A percentile compares a stretch with the other conserved stretches of the same genome.
Evolutionary conservation across 768 basidiomycete genomes (phyloP).

Genomic region (Leucocoprinus leucothites): DNA sequence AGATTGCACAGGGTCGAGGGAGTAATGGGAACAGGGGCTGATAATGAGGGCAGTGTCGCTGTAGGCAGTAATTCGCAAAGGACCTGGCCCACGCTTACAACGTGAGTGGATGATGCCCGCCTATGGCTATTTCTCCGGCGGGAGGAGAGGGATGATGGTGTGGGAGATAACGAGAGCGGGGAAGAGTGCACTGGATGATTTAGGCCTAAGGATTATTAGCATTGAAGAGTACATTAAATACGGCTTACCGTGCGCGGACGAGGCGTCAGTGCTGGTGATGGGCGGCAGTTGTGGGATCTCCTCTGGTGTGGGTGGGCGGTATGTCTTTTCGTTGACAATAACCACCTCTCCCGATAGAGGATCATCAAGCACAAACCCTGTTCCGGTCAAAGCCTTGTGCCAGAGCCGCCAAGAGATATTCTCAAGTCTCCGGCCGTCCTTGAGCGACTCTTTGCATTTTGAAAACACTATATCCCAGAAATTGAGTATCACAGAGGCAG

Average conservation of each 20-base stretch:
- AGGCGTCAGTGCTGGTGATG: not conserved
- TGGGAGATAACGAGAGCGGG: not conserved
- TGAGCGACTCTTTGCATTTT: slow-evolving; percentile 75
- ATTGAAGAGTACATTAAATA: not conserved
- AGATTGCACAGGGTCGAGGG: not conserved
- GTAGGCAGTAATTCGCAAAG: slow-evolving; percentile 11
- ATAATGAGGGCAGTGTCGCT: slow-evolving; percentile 8
- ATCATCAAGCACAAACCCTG: slow-evolving; percentile 27
- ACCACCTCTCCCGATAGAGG: slow-evolving; percentile 5
- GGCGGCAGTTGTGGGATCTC: slow-evolving; percentile 10
- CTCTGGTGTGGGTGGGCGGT: slow-evolving; percentile 19
- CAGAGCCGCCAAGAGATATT: slow-evolving; percentile 88
- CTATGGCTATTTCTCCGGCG: not conserved
- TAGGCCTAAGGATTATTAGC: slow-evolving; percentile 1
- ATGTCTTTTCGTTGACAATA: slow-evolving; percentile 11
- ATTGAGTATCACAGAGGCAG: not conserved
- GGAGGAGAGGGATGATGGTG: not conserved
- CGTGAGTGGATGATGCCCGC: slow-evolving; percentile 1
- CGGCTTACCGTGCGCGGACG: slow-evolving; percentile 7
- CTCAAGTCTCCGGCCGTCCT: slow-evolving; percentile 80
- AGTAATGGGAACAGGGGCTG: not conserved
- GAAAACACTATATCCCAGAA: slow-evolving; percentile 59
- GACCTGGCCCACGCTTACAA: slow-evolving; percentile 22
- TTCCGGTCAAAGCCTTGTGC: slow-evolving; percentile 58
- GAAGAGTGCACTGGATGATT: not conserved